Evolutionary conservation across 352 stramenopile genomes (phyloP), one percentile per base, ranked within the genome.

Genomic region (Aphanomyces invadans): DNA sequence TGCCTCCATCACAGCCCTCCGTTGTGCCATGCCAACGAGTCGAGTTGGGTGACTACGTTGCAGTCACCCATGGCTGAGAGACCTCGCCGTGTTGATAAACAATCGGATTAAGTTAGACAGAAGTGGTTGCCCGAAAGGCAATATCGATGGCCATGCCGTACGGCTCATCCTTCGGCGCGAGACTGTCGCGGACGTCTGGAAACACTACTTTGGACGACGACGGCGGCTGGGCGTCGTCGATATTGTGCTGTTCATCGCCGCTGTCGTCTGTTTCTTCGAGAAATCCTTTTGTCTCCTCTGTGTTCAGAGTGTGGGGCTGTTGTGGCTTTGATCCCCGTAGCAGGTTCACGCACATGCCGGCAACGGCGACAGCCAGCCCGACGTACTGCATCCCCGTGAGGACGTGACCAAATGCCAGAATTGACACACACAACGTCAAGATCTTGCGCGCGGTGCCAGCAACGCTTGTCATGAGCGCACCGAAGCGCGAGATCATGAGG

Each of bases 141-240:
- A 67, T 67, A 33, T 67, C 60, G 21, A 67, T 67, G 21, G 60
- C 60, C 33, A 67, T 60, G 49, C 60, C 60, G 19, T 67, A 67
- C 42, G 21, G 42, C 4, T 67, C 60, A 10, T 23, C 23, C 36
- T 67, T 67, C 29, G 60, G 42, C 26, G 25, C 45, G 31, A 57
- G 33, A 33, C 23, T 67, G 5, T 39, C 42, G 15, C 48, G 48
- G 23, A 67, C 60, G 26, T 36, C 33, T 28, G 17, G 28, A 52
- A 67, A 67, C 29, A 67, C 60, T 17, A 19, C 15, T 17, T 26
- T 51, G 15, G 57, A 23, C 17, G 39, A 19, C 4, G 60, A 11
- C 10, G 12, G 7, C 4, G 12, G 19, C 15, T 23, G n/a, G 11
- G 49, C 36, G 53, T 67, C 60, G 31, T 51, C 33, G 26, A 26